Percentiles rank a stretch among this genome's conserved stretches.
These are phyloP conservation scores for Ensete glaucum DNA, from an alignment of 176 grass and related monocot genomes.

Conservation along the genomic window DNA sequence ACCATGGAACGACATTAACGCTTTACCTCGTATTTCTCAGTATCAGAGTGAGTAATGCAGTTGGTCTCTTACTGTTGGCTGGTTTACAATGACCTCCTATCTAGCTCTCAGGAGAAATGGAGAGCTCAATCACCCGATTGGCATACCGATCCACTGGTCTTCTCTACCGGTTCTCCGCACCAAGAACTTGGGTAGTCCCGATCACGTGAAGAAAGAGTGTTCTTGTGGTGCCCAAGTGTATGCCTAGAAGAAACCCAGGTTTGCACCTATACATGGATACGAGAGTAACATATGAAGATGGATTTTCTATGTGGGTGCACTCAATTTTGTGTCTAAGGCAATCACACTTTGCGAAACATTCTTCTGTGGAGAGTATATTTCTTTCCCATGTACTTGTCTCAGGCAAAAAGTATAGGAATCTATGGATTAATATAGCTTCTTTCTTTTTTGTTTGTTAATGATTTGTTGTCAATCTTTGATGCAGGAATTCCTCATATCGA, in stretches of 20 bases:
- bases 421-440: too few species aligned
- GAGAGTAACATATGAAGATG: background rate
- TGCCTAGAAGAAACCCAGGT: background rate
- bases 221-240: background rate
- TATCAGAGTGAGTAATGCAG: constrained; percentile 59
- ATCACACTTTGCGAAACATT: background rate
- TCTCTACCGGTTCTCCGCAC: background rate
- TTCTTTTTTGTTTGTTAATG: too few species aligned
- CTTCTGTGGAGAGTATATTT: background rate
- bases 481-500: too few species aligned
- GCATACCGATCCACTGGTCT: background rate
- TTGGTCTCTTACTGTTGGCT: constrained; percentile 54
- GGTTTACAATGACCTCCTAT: constrained; percentile 19
- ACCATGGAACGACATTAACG: constrained; percentile 57
- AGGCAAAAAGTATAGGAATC: too few species aligned
- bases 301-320: background rate
- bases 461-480: too few species aligned
- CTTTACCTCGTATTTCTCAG: constrained; percentile 76
- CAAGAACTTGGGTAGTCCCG: background rate
- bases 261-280: background rate
- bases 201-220: too few species aligned
- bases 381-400: background rate
- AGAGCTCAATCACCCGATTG: background rate
- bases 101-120: background rate
- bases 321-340: background rate